A percentile compares a stretch with the other conserved stretches of the same genome.
phyloP scores from a whole-genome alignment of 2,329 filamentous ascomycete species.

The Fusarium proliferatum region DNA sequence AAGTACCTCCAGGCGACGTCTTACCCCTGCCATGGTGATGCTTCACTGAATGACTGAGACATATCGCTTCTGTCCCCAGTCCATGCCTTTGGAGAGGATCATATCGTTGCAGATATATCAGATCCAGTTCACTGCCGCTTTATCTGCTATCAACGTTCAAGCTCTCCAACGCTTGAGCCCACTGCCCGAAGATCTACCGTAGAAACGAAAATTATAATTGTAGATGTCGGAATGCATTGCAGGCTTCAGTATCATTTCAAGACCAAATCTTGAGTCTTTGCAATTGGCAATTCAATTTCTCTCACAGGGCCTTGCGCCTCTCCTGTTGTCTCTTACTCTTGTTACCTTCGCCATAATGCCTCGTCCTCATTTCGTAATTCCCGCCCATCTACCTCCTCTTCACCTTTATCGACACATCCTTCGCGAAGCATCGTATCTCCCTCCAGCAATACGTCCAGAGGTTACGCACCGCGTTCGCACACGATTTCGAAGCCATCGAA shows the following conservation, averaged over 20 bases:
- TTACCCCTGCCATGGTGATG: background rate
- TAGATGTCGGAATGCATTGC: background rate
- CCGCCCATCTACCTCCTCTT: constrained; percentile 42
- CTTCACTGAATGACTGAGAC: background rate
- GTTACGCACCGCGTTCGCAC: constrained; percentile 56
- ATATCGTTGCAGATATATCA: background rate
- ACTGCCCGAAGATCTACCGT: constrained; percentile 33
- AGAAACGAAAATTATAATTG: constrained; percentile 8
- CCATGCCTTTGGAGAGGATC: background rate
- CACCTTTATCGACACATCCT: constrained; percentile 68
- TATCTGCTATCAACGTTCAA: background rate
- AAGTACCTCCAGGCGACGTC: background rate
- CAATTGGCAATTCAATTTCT: background rate
- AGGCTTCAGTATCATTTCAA: background rate
- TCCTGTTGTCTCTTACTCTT: background rate
- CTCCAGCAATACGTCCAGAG: constrained; percentile 59
- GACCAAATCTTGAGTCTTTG: background rate
- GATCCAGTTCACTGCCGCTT: background rate
- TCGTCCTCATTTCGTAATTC: constrained; percentile 41
- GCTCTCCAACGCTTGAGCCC: background rate
- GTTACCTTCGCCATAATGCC: constrained; percentile 42
- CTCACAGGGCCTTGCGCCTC: constrained; percentile 22
- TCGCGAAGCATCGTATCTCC: constrained; percentile 70
- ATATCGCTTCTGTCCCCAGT: background rate
- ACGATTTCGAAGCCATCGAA: constrained; percentile 58